A percentile compares a stretch with the other conserved stretches of the same genome.
Evolutionary conservation across 805 yeast genomes (phyloP).

Genomic region (Wickerhamiella hasegawae): DNA sequence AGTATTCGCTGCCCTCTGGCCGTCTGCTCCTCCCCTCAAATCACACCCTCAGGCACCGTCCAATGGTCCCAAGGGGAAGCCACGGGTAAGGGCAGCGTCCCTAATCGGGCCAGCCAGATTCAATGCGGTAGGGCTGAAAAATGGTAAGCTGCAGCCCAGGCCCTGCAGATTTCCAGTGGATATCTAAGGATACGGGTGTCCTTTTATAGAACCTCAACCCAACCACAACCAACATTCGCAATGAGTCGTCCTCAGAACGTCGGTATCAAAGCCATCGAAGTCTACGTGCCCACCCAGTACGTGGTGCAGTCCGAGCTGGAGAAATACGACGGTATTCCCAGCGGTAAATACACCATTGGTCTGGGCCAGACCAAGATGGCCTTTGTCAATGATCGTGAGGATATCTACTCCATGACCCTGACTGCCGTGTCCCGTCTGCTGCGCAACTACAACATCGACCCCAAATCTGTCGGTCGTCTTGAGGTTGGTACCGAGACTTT

Average conservation of each 20-base stretch:
- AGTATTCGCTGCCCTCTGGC: too few relatives aligned
- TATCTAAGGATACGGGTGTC: too few relatives aligned
- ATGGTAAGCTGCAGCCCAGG: too few relatives aligned
- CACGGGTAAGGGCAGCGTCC: too few relatives aligned
- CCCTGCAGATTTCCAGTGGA: too few relatives aligned
- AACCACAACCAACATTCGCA: too few relatives aligned
- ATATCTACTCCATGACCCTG: conserved; percentile 82
- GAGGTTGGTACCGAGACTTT: conserved; percentile 98
- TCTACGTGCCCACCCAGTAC: conserved; percentile 66
- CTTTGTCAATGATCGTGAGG: conserved; percentile 94
- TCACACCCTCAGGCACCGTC: too few relatives aligned
- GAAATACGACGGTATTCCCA: conserved; percentile 64
- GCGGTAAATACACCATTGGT: conserved; percentile 97
- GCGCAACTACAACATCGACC: conserved; percentile 69
- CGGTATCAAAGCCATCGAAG: conserved; percentile 93
- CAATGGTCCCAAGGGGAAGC: too few relatives aligned
- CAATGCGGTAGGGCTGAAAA: too few relatives aligned
- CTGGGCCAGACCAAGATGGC: conserved; percentile 98
- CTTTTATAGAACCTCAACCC: too few relatives aligned
- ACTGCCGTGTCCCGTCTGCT: conserved; percentile 72
- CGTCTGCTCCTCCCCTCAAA: too few relatives aligned
- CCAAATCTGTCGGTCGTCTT: conserved; percentile 70
- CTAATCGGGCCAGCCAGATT: too few relatives aligned
- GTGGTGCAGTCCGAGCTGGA: conserved; percentile 87
- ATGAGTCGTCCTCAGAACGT: conserved; percentile 51